Base-by-base conservation (phyloP, 106 monocot species). In the Dioscorea dumetorum region DNA sequence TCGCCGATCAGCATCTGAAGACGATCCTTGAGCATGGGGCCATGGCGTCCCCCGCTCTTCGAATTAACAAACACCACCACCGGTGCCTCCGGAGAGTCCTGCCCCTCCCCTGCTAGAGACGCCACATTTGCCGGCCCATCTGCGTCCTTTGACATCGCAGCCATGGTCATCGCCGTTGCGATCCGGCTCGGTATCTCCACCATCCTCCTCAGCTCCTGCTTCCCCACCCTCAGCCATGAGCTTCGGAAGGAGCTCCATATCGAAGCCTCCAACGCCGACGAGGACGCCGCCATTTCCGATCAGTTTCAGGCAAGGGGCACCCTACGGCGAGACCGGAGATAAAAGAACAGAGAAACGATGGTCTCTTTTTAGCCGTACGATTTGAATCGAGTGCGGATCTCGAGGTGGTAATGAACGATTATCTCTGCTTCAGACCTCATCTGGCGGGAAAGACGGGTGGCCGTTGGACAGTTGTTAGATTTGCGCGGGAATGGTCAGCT, bases 21-120 rank as follows among this genome's bases (percentile, higher is more conserved):
- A 63, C 91, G 74, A 23, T 16, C 72, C 76, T 78, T 91, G 49
- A 97, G 86, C 54, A 71, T 74, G 1, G 72, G 66, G n/a, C 95
- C 95, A 61, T 82, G 82, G 49, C 91, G 60, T 4, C 95, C 95
- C 12, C 95, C 95, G 66, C 95, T 97, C 17, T 48, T 70, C 28
- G 91, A 86, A 67, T 97, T 97, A 8, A 97, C 82, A 51, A 97
- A 91, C 64, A 91, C 88, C 14, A 95, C 91, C 33, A 95, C 33
- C 2, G 95, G 95, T 12, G 79, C 75, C 69, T 86, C 88, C 48
- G 86, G 81, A 22, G 49, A 61, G 49, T 50, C 75, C 22, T 68
- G 73, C 49, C 60, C 67, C 72, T 58, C 54, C 58, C 58, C 53
- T 52, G 57, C 57, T 52, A 2, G 22, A 28, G 14, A 61, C 31